Conservation (phyloP, 2,329 filamentous ascomycete species). For the Calonectria henricotiae region DNA sequence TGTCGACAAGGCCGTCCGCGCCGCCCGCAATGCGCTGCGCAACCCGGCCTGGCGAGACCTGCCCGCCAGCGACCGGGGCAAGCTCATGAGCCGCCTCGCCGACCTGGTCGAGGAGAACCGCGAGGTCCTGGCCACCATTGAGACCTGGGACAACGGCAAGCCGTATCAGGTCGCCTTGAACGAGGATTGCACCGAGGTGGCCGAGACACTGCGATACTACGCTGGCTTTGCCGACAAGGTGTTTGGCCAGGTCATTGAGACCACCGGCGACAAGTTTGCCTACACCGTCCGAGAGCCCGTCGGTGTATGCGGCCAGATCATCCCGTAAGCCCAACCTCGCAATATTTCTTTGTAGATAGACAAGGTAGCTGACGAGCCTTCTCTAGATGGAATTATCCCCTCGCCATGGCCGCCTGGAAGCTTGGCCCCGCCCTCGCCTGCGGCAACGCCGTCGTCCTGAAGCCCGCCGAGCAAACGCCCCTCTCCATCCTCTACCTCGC, state of each 20-base stretch:
- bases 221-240: constrained; percentile 87
- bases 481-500: constrained; percentile 47
- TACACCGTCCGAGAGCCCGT: constrained; percentile 62
- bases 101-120: constrained; percentile 76
- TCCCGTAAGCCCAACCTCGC: constrained; percentile 28
- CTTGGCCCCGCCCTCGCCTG: constrained; percentile 80
- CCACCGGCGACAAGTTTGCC: constrained; percentile 79
- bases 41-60: constrained; percentile 80
- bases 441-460: constrained; percentile 77
- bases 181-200: constrained; percentile 73
- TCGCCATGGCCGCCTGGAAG: constrained; percentile 74
- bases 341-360: neutral
- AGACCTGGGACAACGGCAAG: constrained; percentile 87
- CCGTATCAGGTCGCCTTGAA: constrained; percentile 78
- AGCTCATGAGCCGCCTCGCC: constrained; percentile 80
- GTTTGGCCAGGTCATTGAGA: constrained; percentile 83
- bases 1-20: constrained; percentile 55
- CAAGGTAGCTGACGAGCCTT: neutral
- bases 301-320: constrained; percentile 40
- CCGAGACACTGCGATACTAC: constrained; percentile 78
- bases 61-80: constrained; percentile 76
- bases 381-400: constrained; percentile 75
- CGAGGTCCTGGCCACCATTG: constrained; percentile 67
- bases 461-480: constrained; percentile 54
- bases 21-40: constrained; percentile 79